These are phyloP conservation scores for Wickerhamiella galacta DNA, from an alignment of 805 yeast species.

Conservation along the genomic window DNA sequence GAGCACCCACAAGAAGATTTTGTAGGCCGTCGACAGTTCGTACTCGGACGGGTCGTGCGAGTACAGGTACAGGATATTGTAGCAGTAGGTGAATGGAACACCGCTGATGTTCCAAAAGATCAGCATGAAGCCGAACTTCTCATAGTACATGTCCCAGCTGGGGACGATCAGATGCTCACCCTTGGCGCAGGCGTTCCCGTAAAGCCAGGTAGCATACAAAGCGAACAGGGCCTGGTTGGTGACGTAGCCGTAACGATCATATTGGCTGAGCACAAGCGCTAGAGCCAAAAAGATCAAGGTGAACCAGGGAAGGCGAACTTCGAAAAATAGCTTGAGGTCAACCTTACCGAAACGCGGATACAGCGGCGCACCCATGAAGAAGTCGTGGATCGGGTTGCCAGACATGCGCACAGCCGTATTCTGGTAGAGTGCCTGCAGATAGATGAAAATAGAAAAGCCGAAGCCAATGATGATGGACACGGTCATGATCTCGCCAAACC, in stretches of 20 bases:
- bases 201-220: slow-evolving; percentile 76
- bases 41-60: slow-evolving; percentile 77
- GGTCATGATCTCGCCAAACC: slow-evolving; percentile 85
- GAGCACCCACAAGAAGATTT: slow-evolving; percentile 35
- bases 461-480: slow-evolving; percentile 74
- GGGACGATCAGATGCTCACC: slow-evolving; percentile 97
- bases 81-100: slow-evolving; percentile 96
- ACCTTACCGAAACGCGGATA: slow-evolving; percentile 88
- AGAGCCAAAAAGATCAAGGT: slow-evolving; percentile 62
- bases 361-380: slow-evolving; percentile 94
- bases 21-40: slow-evolving; percentile 49
- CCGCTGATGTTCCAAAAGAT: slow-evolving; percentile 99
- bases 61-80: slow-evolving; percentile 68
- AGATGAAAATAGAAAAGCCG: slow-evolving; percentile 47
- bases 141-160: slow-evolving; percentile 99
- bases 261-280: slow-evolving; percentile 63
- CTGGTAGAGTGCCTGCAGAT: slow-evolving; percentile 46
- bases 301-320: slow-evolving; percentile 95
- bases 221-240: slow-evolving; percentile 60
- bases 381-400: slow-evolving; percentile 76
- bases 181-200: slow-evolving; percentile 92
- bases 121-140: slow-evolving; percentile 97
- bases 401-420: slow-evolving; percentile 82
- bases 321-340: slow-evolving; percentile 93
- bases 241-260: slow-evolving; percentile 63